phyloP scores from a whole-genome alignment of 805 yeast genomes.

The Candida coquimbonensis region DNA sequence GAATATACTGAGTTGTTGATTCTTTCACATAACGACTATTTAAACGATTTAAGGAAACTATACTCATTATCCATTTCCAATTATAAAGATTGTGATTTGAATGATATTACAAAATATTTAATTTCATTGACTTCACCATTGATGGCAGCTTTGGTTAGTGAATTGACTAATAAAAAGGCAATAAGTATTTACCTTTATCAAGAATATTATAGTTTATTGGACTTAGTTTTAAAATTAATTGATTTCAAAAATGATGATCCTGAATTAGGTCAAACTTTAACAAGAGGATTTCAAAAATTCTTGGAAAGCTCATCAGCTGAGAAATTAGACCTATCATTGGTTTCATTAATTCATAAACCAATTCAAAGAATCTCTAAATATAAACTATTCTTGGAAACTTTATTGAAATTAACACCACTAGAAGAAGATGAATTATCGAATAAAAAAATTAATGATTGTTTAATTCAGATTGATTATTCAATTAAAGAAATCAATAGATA shows the following conservation, averaged over 20 bases:
- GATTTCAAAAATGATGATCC: slow-evolving; percentile 23
- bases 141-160: slow-evolving; percentile 19
- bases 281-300: slow-evolving; percentile 29
- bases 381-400: slow-evolving; percentile 40
- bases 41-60: slow-evolving; percentile 19
- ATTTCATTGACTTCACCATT: slow-evolving; percentile 14
- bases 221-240: slow-evolving; percentile 27
- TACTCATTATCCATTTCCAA: slow-evolving; percentile 2
- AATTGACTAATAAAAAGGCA: slow-evolving; percentile 19
- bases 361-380: slow-evolving; percentile 44
- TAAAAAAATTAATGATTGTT: slow-evolving; percentile 11
- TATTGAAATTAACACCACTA: slow-evolving; percentile 25
- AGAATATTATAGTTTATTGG: slow-evolving; percentile 29
- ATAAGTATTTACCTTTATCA: slow-evolving; percentile 26
- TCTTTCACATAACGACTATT: slow-evolving; percentile 27
- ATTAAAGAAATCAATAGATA: slow-evolving; percentile 26
- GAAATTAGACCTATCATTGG: slow-evolving; percentile 42
- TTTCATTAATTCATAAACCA: slow-evolving; percentile 49
- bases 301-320: slow-evolving; percentile 36
- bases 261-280: slow-evolving; percentile 15
- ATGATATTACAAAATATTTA: neutral
- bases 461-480: slow-evolving; percentile 16
- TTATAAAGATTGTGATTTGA: neutral
- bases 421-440: slow-evolving; percentile 14
- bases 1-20: slow-evolving; percentile 26